Base-by-base conservation (phyloP, 208 protist species). In the Trypanosomatidae sp. region DNA sequence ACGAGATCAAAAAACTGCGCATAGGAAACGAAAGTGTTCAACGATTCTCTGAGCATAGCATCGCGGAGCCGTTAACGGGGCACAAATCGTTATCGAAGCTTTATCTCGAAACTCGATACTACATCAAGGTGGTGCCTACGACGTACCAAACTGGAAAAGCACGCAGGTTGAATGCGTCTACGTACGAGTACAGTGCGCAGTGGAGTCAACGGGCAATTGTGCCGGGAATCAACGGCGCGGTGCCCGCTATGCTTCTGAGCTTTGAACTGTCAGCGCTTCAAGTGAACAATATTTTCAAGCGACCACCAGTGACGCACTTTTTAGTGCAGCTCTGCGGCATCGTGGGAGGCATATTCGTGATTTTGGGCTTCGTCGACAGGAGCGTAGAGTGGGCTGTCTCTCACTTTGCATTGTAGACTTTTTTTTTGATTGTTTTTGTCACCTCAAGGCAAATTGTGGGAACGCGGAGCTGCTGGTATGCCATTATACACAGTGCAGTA, bases 321-420 rank as follows among this genome's bases (percentile, higher is more conserved):
- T 8, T 96, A 8, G 84, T 96, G 17, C 73, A 89, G 46, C 70
- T 98, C 1, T 98, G 94, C 68, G 88, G 88, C 15, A 96, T 98
- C 36, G 82, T 95, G 50, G 94, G 94, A 44, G 94, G 92, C 9
- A 58, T 95, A 4, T 98, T 98, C 82, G 89, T 94, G 12, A 77
- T 97, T 39, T 50, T 92, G 43, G 89, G 90, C 6, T 59, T 96
- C 13, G 60, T 97, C 0, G 94, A 98, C 62, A 62, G 80, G 53
- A 30, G 74, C 59, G 86, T 93, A 25, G 60, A 74, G 44, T 84
- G 43, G 65, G 66, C 19, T 36, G 46, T 69, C 15, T 59, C 28
- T 2, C 13, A 2, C 33, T 28, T 0, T 22, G 8, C 47, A 0
- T 10, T 15, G 30, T 0, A 0, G 17, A 28, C 10, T n/a, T n/a